Base-by-base conservation (phyloP, 2,329 filamentous ascomycete species). In the Proliferodiscus dingleyae region DNA sequence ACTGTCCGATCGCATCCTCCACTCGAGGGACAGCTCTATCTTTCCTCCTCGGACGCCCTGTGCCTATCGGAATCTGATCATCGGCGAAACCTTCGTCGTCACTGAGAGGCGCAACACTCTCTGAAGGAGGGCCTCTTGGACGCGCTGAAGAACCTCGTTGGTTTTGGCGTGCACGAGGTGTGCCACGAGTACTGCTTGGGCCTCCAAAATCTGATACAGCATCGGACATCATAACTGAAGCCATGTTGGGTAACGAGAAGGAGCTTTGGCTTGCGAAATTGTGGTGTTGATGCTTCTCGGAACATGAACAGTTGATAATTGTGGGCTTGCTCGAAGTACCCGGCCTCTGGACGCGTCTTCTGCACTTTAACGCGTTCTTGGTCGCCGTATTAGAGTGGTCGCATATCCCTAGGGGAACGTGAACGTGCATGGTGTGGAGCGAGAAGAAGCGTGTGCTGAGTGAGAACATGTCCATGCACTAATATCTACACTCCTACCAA, bases 1-100 rank as follows among this genome's bases (percentile, higher is more conserved):
- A 78, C 53, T 87, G 74, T 51, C 85, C 87, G 40, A 88, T 84
- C 47, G 77, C 77, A 66, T 94, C 88, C 52, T 89, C 82, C 5
- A 91, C 86, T 47, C 79, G 77, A 5, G 85, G 81, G 24, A 93
- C 77, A 49, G 76, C 70, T 34, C 68, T 41, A 71, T 74, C 49
- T 26, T 58, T 63, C 46, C 78, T 57, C 37, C 49, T 58, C 30
- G 58, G 58, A 70, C 37, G 69, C 65, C 18, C 71, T 63, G 48
- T 77, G 69, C 48, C 73, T 65, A 47, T 71, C 70, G 79, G 79
- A 8, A 83, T 70, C 61, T 82, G 78, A 57, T 84, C 80, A 58
- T 84, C 80, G 46, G 75, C 79, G 54, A 82, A 82, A 3, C 77
- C 78, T 56, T 78, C 79, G 46, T 82, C 78, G 47, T 83, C 80